Percentiles rank a stretch among this genome's conserved stretches.
Evolutionary conservation across 2,329 filamentous ascomycete species (phyloP).

Genomic region (Claviceps sp.): DNA sequence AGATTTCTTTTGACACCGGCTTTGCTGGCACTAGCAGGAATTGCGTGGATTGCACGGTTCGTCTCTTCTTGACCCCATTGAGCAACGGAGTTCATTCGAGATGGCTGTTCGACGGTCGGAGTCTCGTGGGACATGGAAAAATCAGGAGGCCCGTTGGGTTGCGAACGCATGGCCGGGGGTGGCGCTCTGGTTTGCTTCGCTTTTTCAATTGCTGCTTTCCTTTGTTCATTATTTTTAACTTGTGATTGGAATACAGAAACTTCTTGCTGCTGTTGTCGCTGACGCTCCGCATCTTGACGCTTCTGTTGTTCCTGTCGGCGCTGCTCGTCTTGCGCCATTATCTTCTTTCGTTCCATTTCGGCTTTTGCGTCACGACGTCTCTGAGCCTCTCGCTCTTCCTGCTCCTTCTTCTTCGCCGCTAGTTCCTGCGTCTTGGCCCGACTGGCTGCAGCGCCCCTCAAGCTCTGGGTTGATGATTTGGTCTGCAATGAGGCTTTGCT

Average conservation of each 20-base stretch:
- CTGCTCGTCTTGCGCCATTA: slow-evolving; percentile 52
- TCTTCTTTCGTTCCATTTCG: slow-evolving; percentile 66
- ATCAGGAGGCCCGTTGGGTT: slow-evolving; percentile 38
- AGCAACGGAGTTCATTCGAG: slow-evolving; percentile 44
- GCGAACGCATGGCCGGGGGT: slow-evolving; percentile 43
- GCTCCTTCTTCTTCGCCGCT: slow-evolving; percentile 71
- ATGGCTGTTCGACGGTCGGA: slow-evolving; percentile 31
- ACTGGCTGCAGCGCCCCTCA: slow-evolving; percentile 45
- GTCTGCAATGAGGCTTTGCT: slow-evolving; percentile 53
- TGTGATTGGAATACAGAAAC: slow-evolving; percentile 47
- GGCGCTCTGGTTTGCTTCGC: slow-evolving; percentile 52
- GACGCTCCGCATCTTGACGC: slow-evolving; percentile 48
- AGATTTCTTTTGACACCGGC: slow-evolving; percentile 59
- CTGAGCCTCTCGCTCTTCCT: slow-evolving; percentile 68
- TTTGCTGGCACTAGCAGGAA: slow-evolving; percentile 45
- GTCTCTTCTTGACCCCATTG: slow-evolving; percentile 44
- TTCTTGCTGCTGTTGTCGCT: slow-evolving; percentile 47
- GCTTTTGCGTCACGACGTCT: slow-evolving; percentile 70
- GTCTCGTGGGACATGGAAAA: slow-evolving; percentile 21
- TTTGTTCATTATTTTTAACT: slow-evolving; percentile 51
- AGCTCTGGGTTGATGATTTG: slow-evolving; percentile 41
- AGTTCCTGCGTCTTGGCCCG: slow-evolving; percentile 60
- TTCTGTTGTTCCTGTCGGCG: slow-evolving; percentile 43
- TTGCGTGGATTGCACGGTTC: slow-evolving; percentile 45
- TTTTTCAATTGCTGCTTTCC: slow-evolving; percentile 49